phyloP scores from a whole-genome alignment of 2,329 filamentous ascomycete species.

The Cercospora sesami region DNA sequence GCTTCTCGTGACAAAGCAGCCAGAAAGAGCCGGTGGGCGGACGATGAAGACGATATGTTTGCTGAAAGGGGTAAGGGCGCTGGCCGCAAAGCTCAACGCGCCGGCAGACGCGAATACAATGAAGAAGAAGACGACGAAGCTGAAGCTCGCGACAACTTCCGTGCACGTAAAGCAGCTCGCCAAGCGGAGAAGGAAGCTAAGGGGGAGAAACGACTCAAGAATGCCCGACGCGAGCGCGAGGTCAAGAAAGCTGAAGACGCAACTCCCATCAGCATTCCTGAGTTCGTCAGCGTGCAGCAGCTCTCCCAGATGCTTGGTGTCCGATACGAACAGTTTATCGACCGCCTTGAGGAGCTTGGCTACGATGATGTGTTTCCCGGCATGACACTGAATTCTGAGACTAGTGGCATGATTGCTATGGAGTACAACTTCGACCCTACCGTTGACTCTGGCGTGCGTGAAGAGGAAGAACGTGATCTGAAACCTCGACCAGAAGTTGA shows the following conservation, averaged over 20 bases:
- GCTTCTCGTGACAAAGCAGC: constrained; percentile 14
- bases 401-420: constrained; percentile 82
- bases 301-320: constrained; percentile 74
- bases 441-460: constrained; percentile 48
- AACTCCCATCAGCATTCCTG: constrained; percentile 73
- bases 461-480: constrained; percentile 68
- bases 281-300: constrained; percentile 86
- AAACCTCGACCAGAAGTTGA: constrained; percentile 66
- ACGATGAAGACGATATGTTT: constrained; percentile 23
- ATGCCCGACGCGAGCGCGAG: constrained; percentile 30
- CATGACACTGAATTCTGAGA: constrained; percentile 86
- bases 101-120: constrained; percentile 24
- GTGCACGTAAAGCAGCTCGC: constrained; percentile 29
- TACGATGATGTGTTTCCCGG: constrained; percentile 83
- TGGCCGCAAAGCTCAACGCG: constrained; percentile 22
- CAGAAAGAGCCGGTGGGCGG: constrained; percentile 22
- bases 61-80: constrained; percentile 22
- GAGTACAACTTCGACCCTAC: constrained; percentile 92
- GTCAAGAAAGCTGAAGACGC: constrained; percentile 41
- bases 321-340: constrained; percentile 68
- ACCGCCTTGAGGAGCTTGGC: constrained; percentile 77
- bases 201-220: constrained; percentile 29
- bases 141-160: constrained; percentile 32
- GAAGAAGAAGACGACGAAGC: constrained; percentile 35
- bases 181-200: constrained; percentile 25